Evolutionary conservation across 1,139 yeast genomes (phyloP).

Genomic region (Suhomyces bolitotheri): DNA sequence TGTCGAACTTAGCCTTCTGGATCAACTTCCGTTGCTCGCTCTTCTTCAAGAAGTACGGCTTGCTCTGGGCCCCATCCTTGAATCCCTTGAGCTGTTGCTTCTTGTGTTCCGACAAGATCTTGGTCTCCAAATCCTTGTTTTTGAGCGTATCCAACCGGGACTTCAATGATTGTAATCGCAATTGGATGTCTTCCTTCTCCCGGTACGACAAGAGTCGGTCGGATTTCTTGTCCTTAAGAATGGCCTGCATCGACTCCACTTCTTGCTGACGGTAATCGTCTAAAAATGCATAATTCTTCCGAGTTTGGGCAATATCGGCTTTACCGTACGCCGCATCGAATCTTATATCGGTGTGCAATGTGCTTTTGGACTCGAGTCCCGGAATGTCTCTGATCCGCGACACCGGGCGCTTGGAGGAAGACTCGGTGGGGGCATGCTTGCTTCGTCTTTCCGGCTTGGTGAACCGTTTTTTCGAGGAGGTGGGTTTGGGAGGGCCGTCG

Average conservation of each 20-base stretch:
- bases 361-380: conserved; percentile 47
- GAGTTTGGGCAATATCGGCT: conserved; percentile 63
- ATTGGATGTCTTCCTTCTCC: conserved; percentile 57
- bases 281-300: conserved; percentile 79
- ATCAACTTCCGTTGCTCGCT: conserved; percentile 82
- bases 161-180: conserved; percentile 58
- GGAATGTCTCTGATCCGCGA: conserved; percentile 71
- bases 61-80: conserved; percentile 50
- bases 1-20: conserved; percentile 84
- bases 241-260: conserved; percentile 55
- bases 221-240: conserved; percentile 59
- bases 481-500: conserved; percentile 18
- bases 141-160: conserved; percentile 77
- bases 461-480: conserved; percentile 9
- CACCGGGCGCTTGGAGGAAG: conserved; percentile 72
- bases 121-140: conserved; percentile 71
- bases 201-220: conserved; percentile 39
- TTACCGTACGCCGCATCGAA: conserved; percentile 89
- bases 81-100: conserved; percentile 45
- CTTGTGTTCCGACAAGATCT: conserved; percentile 58
- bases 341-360: conserved; percentile 73
- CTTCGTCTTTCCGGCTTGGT: conserved; percentile 28
- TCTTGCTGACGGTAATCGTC: conserved; percentile 83
- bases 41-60: conserved; percentile 67
- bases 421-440: conserved; percentile 82